phyloP scores from a whole-genome alignment of 2,329 filamentous ascomycete genomes.

The Biscogniauxia mediterranea region DNA sequence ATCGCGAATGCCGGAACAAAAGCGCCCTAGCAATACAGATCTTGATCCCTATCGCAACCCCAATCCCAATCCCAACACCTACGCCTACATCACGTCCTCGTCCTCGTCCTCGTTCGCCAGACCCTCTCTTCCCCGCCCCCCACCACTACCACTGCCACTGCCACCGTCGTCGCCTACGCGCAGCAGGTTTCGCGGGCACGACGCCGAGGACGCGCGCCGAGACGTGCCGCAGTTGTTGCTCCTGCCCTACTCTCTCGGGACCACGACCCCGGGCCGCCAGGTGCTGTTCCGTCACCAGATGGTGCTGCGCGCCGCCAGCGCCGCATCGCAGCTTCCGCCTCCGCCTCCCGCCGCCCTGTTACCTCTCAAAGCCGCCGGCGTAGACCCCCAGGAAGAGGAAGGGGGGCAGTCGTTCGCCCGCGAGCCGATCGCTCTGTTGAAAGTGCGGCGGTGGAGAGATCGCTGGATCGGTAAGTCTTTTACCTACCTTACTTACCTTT shows the following conservation, averaged over 20 bases:
- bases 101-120: too few species aligned
- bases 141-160: neutral
- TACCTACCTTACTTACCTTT: neutral
- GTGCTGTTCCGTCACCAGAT: conserved; percentile 19
- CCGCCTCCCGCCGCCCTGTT: too few species aligned
- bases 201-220: conserved; percentile 6
- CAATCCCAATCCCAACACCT: too few species aligned
- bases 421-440: conserved; percentile 11
- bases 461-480: conserved; percentile 11
- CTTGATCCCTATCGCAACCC: too few species aligned
- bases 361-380: too few species aligned
- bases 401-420: neutral
- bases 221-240: conserved; percentile 16
- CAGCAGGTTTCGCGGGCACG: neutral
- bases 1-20: too few species aligned
- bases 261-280: conserved; percentile 8
- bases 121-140: too few species aligned
- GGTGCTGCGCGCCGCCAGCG: conserved; percentile 6
- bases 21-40: too few species aligned
- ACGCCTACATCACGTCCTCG: too few species aligned
- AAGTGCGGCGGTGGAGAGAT: conserved; percentile 8
- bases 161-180: neutral
- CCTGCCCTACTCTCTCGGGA: conserved; percentile 13
- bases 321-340: neutral
- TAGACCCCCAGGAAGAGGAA: too few species aligned